Base-by-base conservation (phyloP, 331 rosid species). In the Stylosanthes scabra region DNA sequence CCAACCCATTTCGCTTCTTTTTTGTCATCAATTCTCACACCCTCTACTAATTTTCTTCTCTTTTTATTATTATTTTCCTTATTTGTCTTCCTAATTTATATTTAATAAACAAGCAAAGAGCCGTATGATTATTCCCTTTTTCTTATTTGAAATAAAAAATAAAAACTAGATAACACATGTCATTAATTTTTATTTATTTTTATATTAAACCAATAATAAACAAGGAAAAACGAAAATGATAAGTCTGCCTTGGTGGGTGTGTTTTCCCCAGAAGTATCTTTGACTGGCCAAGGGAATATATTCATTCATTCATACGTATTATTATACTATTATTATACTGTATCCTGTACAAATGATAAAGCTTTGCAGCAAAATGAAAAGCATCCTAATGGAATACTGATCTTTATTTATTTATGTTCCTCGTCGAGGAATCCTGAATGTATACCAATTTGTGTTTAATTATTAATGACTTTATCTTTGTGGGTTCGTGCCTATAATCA, bases 251-350 rank as follows among this genome's bases (percentile, higher is more conserved):
- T 74, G 84, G 74, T 45, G 39, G 70, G 62, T 71, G 88, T 80
- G 86, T 52, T 60, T 58, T 34, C 5, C 27, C 57, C 76, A 74
- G 66, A 82, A 69, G 82, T 58, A 70, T 82, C 79, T 86, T 88
- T 85, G 88, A 88, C 93, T 76, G 63, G 16, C 67, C 51, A 65
- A 74, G n/a, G 27, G 27, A 62, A 74, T 68, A 79, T 72, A 41
- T 65, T 59, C 50, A 31, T 59, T 2, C 0, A 20, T 20, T 16
- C 55, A 37, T 37, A 60, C 15, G 39, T 34, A 15, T 6, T 25
- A 15, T 4, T 14, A 4, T 34, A 34, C 39, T 34, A 15, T 6
- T 25, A 15, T 4, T 14, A 4, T 34, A 34, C 39, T 34, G 6
- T 34, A 34, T 34, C 39, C 39, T 34, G 6, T 34, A 34, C 39